Evolutionary conservation across 1,284 basidiomycete genomes (phyloP).

Genomic region (Moesziomyces globuligerus): DNA sequence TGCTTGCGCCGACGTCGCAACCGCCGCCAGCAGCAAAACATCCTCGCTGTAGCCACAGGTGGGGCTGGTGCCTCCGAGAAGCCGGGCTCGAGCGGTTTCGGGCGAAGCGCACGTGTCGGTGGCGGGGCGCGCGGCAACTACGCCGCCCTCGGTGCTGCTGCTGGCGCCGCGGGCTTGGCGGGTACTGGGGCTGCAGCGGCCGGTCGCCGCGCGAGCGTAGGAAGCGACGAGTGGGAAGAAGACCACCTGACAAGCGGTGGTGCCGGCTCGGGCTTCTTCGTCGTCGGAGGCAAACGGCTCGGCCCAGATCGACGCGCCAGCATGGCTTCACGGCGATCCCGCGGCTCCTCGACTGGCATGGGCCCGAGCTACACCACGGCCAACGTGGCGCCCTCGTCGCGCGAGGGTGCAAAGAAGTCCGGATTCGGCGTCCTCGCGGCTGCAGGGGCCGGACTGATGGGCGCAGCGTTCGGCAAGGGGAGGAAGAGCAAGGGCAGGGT

Average conservation of each 20-base stretch:
- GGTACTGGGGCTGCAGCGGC: conserved; percentile 32
- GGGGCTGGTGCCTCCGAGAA: conserved; percentile 5
- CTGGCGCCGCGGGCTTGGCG: conserved; percentile 7
- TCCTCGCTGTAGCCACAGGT: conserved; percentile 31
- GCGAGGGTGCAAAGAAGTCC: neutral
- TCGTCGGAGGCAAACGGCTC: conserved; percentile 43
- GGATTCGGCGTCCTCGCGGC: conserved; percentile 15
- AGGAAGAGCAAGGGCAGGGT: conserved; percentile 6
- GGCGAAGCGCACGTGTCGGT: conserved; percentile 7
- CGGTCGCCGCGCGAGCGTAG: conserved; percentile 20
- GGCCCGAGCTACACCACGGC: conserved; percentile 15
- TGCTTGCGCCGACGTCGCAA: conserved; percentile 40
- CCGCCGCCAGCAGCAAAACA: conserved; percentile 4
- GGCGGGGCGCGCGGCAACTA: conserved; percentile 43
- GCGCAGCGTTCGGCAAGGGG: conserved; percentile 12
- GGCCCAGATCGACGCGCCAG: conserved; percentile 20
- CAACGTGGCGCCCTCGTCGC: conserved; percentile 12
- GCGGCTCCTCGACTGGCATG: neutral
- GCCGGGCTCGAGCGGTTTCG: conserved; percentile 1
- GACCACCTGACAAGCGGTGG: conserved; percentile 48
- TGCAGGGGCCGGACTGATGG: conserved; percentile 25
- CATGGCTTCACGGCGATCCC: conserved; percentile 24
- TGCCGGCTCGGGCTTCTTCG: conserved; percentile 50
- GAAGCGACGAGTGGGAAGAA: conserved; percentile 53
- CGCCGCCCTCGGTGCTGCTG: conserved; percentile 29